Evolutionary conservation across 345 rosid genomes (phyloP).

Genomic region (Aethionema arabicum): DNA sequence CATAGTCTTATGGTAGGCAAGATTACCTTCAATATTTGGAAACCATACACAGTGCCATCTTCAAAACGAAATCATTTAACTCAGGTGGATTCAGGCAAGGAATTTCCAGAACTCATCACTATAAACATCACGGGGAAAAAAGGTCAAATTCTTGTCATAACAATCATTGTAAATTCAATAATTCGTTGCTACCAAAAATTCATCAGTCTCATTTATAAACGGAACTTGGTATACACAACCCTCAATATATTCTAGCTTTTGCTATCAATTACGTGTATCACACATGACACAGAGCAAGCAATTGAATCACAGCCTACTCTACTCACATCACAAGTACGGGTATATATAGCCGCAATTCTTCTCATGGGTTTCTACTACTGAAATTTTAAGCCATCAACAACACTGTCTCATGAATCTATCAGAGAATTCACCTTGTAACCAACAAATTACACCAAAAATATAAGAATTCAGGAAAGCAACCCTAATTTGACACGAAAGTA

Average conservation of each 20-base stretch:
- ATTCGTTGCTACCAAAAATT: no score
- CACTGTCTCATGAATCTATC: no score
- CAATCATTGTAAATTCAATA: no score
- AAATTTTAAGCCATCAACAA: neutral
- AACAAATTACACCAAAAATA: slow-evolving; percentile 11
- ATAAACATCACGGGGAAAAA: no score
- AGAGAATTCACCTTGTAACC: neutral
- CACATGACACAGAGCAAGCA: neutral
- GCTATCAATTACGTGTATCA: neutral
- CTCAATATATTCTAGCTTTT: neutral
- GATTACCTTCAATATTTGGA: slow-evolving; percentile 68
- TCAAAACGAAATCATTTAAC: slow-evolving; percentile 72
- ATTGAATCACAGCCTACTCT: no score
- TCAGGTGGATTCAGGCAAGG: slow-evolving; percentile 60
- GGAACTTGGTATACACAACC: slow-evolving; percentile 1
- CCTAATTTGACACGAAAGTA: slow-evolving; percentile 16
- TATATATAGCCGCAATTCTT: slow-evolving; percentile 6
- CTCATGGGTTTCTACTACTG: neutral
- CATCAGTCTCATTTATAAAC: no score
- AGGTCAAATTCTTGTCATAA: no score
- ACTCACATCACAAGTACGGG: neutral
- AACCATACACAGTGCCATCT: slow-evolving; percentile 92
- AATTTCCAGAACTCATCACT: no score
- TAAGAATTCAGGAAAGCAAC: slow-evolving; percentile 8
- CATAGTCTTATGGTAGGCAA: neutral